Percentiles rank a stretch among this genome's conserved stretches.
phyloP scores from a whole-genome alignment of 2,329 filamentous ascomycete species.

The Fusarium robinianum region DNA sequence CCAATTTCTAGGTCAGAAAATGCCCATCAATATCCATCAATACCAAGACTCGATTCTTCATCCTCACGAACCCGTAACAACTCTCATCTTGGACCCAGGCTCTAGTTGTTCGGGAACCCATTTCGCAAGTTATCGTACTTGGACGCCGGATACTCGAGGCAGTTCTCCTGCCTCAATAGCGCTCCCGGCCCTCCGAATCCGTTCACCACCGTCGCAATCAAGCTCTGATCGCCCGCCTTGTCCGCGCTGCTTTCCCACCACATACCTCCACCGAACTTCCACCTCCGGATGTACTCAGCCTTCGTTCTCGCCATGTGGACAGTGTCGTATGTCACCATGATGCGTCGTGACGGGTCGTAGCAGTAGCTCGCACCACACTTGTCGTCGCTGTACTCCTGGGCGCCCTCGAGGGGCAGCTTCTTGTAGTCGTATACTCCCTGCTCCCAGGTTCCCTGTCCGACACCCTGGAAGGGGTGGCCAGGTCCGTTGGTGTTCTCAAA shows the following conservation, averaged over 20 bases:
- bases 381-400: slow-evolving; percentile 66
- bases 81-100: too few species aligned
- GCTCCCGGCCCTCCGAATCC: slow-evolving; percentile 57
- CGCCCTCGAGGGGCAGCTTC: slow-evolving; percentile 70
- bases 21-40: slow-evolving; percentile 5
- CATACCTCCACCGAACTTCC: slow-evolving; percentile 84
- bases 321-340: slow-evolving; percentile 81
- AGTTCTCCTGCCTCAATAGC: slow-evolving; percentile 61
- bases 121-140: slow-evolving; percentile 73
- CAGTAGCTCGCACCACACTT: slow-evolving; percentile 74
- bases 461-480: slow-evolving; percentile 69
- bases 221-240: slow-evolving; percentile 63
- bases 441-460: slow-evolving; percentile 84
- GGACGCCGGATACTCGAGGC: slow-evolving; percentile 64
- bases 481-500: slow-evolving; percentile 79
- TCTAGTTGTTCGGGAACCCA: slow-evolving; percentile 58
- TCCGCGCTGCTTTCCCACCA: slow-evolving; percentile 95
- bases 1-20: too few species aligned
- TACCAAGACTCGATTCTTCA: neutral
- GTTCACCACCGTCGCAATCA: slow-evolving; percentile 69
- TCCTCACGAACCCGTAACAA: neutral
- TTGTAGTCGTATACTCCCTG: slow-evolving; percentile 88
- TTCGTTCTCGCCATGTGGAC: slow-evolving; percentile 69
- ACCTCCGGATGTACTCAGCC: slow-evolving; percentile 68
- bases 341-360: slow-evolving; percentile 65